Evolutionary conservation across 441 rosid genomes (phyloP).

Genomic region (Heliophila coronopifolia): DNA sequence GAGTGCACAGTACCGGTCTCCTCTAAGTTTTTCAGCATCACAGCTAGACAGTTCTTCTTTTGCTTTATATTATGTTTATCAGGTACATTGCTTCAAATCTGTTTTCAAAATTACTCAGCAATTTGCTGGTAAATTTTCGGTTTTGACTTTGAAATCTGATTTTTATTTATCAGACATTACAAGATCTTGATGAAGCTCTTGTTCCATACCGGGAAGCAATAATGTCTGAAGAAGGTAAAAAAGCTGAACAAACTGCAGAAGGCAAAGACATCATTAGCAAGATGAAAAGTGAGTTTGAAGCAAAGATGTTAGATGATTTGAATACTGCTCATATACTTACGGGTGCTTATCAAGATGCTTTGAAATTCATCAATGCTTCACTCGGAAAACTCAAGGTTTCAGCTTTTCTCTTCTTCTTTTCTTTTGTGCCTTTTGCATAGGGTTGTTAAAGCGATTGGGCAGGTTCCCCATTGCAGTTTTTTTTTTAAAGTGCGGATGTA

Average conservation of each 20-base stretch:
- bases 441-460: too few species aligned
- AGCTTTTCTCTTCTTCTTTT: neutral
- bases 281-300: slow-evolving; percentile 49
- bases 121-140: too few species aligned
- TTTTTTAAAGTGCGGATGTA: too few species aligned
- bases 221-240: slow-evolving; percentile 27
- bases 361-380: slow-evolving; percentile 62
- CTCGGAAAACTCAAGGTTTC: slow-evolving; percentile 57
- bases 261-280: slow-evolving; percentile 47
- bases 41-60: slow-evolving; percentile 78
- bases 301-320: slow-evolving; percentile 76
- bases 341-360: slow-evolving; percentile 68
- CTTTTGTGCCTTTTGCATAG: neutral
- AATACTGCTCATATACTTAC: slow-evolving; percentile 64
- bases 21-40: slow-evolving; percentile 55
- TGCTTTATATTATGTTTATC: slow-evolving; percentile 63
- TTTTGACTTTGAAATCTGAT: neutral
- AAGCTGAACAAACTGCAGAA: slow-evolving; percentile 36
- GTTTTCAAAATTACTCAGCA: neutral
- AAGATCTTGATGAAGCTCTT: slow-evolving; percentile 63
- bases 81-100: slow-evolving; percentile 39
- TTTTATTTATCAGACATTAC: slow-evolving; percentile 50
- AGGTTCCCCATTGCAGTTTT: too few species aligned
- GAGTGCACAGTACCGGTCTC: slow-evolving; percentile 81
- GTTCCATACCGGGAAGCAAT: slow-evolving; percentile 40